phyloP scores from a whole-genome alignment of 2,329 filamentous ascomycete genomes.

The Colletotrichum shisoi region DNA sequence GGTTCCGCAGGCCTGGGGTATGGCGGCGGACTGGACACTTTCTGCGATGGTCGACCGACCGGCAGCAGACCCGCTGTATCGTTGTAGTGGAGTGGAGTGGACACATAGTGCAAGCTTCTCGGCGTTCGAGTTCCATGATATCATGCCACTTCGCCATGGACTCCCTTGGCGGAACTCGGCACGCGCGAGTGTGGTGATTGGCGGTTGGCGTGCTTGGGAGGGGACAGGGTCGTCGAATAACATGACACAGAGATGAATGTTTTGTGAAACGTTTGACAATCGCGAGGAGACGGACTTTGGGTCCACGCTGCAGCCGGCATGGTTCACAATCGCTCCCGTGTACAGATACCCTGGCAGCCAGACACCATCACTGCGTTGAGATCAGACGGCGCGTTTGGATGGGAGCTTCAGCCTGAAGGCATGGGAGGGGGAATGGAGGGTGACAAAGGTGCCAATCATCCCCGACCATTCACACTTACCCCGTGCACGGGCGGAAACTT shows the following conservation, averaged over 20 bases:
- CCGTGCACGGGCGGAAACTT: constrained; percentile 4
- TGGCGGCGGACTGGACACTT: background rate
- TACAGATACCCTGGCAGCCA: constrained; percentile 8
- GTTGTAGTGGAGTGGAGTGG: background rate
- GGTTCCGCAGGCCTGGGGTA: background rate
- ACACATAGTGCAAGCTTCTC: constrained; percentile 7
- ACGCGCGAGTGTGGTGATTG: constrained; percentile 28
- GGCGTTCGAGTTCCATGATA: constrained; percentile 34
- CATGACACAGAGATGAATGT: constrained; percentile 38
- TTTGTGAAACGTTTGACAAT: constrained; percentile 37
- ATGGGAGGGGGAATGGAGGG: background rate
- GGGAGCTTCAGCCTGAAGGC: background rate
- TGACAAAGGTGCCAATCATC: constrained; percentile 7
- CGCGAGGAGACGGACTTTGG: constrained; percentile 5
- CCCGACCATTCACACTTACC: constrained; percentile 6
- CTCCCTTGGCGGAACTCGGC: constrained; percentile 37
- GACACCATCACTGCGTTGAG: constrained; percentile 8
- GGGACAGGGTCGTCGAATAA: constrained; percentile 14
- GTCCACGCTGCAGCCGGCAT: constrained; percentile 11
- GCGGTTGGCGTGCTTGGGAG: constrained; percentile 11
- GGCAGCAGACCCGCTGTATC: background rate
- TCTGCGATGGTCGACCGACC: background rate
- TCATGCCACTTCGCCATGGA: constrained; percentile 31
- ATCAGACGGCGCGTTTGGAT: constrained; percentile 26
- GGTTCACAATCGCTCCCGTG: too few relatives aligned